Conservation (phyloP, 1,284 basidiomycete genomes). For the Ustilago nuda region DNA sequence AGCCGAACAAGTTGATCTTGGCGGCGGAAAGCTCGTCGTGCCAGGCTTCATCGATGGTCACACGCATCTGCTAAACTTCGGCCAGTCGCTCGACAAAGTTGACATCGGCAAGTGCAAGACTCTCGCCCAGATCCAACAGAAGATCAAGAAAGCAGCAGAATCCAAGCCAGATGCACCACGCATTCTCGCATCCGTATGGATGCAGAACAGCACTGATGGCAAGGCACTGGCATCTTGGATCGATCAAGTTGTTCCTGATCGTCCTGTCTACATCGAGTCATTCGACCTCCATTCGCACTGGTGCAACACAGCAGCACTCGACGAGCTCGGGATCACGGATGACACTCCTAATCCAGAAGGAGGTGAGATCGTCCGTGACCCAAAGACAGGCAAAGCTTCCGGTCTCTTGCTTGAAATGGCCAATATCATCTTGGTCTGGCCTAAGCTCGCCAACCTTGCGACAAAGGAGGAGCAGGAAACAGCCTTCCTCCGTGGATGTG, state of each 20-base stretch:
- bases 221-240: constrained; percentile 36
- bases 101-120: constrained; percentile 44
- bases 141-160: constrained; percentile 36
- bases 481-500: constrained; percentile 35
- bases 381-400: constrained; percentile 31
- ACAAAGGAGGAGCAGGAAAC: constrained; percentile 32
- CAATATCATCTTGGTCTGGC: constrained; percentile 41
- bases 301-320: constrained; percentile 47
- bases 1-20: constrained; percentile 31
- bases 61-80: constrained; percentile 48
- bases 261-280: constrained; percentile 45
- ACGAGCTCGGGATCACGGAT: constrained; percentile 42
- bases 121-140: constrained; percentile 39
- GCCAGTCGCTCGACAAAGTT: constrained; percentile 49
- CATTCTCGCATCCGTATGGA: constrained; percentile 43
- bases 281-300: constrained; percentile 48
- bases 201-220: constrained; percentile 46
- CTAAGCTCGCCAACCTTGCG: constrained; percentile 25
- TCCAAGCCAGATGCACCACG: constrained; percentile 36
- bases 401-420: constrained; percentile 48
- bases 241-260: constrained; percentile 40
- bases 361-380: constrained; percentile 43
- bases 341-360: constrained; percentile 43
- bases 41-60: constrained; percentile 53
- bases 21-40: constrained; percentile 38